phyloP scores from a whole-genome alignment of 2,329 filamentous ascomycete genomes.

The Calonectria hawksworthii region DNA sequence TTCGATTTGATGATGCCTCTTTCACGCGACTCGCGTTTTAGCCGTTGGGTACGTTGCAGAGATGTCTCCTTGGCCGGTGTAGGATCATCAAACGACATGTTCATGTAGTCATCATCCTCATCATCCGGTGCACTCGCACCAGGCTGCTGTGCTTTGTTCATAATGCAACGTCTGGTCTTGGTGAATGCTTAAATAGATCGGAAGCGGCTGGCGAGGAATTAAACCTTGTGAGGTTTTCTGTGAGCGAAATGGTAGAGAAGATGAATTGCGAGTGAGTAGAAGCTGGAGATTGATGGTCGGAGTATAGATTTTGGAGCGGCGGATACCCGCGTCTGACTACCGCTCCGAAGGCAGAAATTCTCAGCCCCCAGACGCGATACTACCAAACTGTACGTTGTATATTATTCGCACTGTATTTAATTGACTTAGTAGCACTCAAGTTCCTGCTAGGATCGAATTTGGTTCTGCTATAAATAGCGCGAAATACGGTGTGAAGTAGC shows the following conservation, averaged over 20 bases:
- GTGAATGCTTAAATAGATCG: background rate
- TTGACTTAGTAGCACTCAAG: no score
- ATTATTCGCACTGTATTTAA: background rate
- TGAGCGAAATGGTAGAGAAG: background rate
- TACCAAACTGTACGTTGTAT: background rate
- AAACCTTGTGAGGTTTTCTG: no score
- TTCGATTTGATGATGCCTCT: conserved; percentile 82
- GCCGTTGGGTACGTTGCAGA: conserved; percentile 66
- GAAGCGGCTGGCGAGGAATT: no score
- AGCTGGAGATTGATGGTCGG: background rate
- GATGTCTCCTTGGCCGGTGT: conserved; percentile 67
- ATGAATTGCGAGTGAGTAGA: background rate
- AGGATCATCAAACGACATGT: conserved; percentile 86
- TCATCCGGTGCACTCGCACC: conserved; percentile 58
- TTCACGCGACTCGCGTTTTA: conserved; percentile 75
- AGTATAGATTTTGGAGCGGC: background rate
- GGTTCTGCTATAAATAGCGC: background rate
- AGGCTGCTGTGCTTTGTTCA: conserved; percentile 28
- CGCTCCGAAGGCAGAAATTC: background rate
- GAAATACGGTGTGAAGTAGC: background rate
- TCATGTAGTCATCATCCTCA: conserved; percentile 97
- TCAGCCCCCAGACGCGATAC: background rate
- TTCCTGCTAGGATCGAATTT: background rate
- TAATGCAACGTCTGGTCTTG: background rate
- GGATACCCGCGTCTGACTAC: background rate